Base-by-base conservation (phyloP, 805 yeast genomes). In the Saccharomycopsis fermentans region DNA sequence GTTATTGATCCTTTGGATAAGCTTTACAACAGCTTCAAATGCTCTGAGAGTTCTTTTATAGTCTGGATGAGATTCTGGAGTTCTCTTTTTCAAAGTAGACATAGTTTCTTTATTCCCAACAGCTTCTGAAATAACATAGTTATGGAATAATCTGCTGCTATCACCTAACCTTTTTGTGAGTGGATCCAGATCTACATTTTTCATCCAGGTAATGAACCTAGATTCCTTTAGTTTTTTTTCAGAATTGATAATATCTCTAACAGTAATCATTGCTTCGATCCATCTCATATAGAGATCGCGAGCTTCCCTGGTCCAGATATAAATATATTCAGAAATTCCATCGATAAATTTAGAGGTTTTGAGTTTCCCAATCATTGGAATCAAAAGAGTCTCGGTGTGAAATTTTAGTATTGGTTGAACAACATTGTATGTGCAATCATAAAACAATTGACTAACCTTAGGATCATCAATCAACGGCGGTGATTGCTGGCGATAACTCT, bases 321-420 rank as follows among this genome's bases (percentile, higher is more conserved):
- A 68, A 62, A 86, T 81, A 11, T 87, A 75, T 53, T 81, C 82
- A 3, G 86, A 87, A 16, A 87, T 76, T 8, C 81, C 81, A 37
- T 76, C 77, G 14, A 89, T 79, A 59, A 81, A 84, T 55, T 84
- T 86, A 0, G 92, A 91, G 58, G 83, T 84, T 26, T 78, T 72
- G 51, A 87, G 73, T 51, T 85, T 78, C 58, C 73, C 71, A 35
- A 83, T 71, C 32, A 89, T 71, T 0, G 88, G 89, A 14, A 77
- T 78, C 54, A 84, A 72, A 2, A 89, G 70, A 29, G 71, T 71
- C 51, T 74, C 75, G 55, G 77, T 74, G 64, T 88, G 90, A 2
- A 81, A 69, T 12, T 75, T 73, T 17, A 85, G 74, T 55, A 89
- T 70, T 4, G 80, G 82, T 54, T 71, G 68, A 4, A 86, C 84